Evolutionary conservation across 805 yeast genomes (phyloP).

Genomic region (Ogataea paraovalis): DNA sequence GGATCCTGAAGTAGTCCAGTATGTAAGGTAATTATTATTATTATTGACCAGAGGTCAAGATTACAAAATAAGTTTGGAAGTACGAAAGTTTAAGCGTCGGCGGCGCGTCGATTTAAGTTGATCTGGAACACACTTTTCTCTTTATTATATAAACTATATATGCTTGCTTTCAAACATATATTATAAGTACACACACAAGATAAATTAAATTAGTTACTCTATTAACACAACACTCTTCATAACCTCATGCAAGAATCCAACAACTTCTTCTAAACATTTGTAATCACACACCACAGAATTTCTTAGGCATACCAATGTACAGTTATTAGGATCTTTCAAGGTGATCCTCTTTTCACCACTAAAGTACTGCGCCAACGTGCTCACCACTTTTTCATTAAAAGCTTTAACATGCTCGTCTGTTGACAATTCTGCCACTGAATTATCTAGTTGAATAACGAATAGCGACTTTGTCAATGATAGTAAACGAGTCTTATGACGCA

Average conservation of each 20-base stretch:
- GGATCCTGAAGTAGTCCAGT: no score
- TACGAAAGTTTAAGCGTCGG: no score
- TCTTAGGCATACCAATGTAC: conserved; percentile 20
- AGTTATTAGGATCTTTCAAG: conserved; percentile 4
- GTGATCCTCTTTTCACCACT: conserved; percentile 14
- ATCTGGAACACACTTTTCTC: no score
- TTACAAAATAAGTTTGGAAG: no score
- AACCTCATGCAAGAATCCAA: conserved; percentile 16
- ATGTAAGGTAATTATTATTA: no score
- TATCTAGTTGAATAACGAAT: conserved; percentile 23
- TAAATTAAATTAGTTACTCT: neutral
- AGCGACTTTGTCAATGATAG: conserved; percentile 20
- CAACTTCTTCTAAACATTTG: conserved; percentile 13
- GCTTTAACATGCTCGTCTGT: conserved; percentile 11
- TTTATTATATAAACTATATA: no score
- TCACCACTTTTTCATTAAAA: conserved; percentile 7
- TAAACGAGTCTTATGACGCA: conserved; percentile 18
- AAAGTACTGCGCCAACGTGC: conserved; percentile 13
- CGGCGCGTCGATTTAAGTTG: no score
- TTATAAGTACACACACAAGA: no score
- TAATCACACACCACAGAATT: conserved; percentile 28
- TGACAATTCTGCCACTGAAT: conserved; percentile 4
- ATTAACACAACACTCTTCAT: conserved; percentile 7
- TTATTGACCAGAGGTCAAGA: no score
- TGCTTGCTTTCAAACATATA: no score